phyloP scores from a whole-genome alignment of 148 eudicot species.

The Amaranthus hypochondriacus region DNA sequence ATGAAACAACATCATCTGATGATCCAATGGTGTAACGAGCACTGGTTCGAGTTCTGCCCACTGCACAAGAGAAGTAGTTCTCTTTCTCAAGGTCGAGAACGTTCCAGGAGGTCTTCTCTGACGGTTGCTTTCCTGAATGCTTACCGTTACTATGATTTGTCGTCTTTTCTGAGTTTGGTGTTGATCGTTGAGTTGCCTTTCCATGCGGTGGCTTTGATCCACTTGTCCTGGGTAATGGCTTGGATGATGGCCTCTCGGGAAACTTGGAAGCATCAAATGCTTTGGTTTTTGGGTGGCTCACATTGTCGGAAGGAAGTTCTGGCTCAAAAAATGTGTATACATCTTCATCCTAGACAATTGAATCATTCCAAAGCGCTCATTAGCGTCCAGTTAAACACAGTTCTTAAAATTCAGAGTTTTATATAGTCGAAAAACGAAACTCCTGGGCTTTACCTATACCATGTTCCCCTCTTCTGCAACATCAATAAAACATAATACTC shows the following conservation, averaged over 20 bases:
- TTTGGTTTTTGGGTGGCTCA: conserved; percentile 31
- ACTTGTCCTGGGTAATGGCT: no score
- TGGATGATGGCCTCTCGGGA: no score
- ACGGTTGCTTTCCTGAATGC: no score
- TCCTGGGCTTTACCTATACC: no score
- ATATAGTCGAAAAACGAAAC: background rate
- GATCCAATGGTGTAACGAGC: conserved; percentile 63
- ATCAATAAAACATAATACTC: no score
- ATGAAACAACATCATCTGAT: conserved; percentile 52
- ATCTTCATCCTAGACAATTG: conserved; percentile 55
- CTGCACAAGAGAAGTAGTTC: conserved; percentile 72
- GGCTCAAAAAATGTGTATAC: conserved; percentile 70
- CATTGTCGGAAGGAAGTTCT: conserved; percentile 34
- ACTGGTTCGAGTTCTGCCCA: conserved; percentile 51
- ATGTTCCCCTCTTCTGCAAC: no score
- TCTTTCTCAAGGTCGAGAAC: conserved; percentile 53
- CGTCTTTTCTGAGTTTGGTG: conserved; percentile 22
- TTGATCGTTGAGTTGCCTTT: conserved; percentile 13
- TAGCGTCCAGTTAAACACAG: background rate
- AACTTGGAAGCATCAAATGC: conserved; percentile 16
- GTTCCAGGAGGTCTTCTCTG: conserved; percentile 5
- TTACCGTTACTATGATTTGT: conserved; percentile 27
- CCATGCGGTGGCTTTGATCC: background rate
- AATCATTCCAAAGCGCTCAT: background rate
- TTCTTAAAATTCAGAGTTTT: background rate